Base-by-base conservation (phyloP, 768 basidiomycete species). In the Lentinula lateritia region DNA sequence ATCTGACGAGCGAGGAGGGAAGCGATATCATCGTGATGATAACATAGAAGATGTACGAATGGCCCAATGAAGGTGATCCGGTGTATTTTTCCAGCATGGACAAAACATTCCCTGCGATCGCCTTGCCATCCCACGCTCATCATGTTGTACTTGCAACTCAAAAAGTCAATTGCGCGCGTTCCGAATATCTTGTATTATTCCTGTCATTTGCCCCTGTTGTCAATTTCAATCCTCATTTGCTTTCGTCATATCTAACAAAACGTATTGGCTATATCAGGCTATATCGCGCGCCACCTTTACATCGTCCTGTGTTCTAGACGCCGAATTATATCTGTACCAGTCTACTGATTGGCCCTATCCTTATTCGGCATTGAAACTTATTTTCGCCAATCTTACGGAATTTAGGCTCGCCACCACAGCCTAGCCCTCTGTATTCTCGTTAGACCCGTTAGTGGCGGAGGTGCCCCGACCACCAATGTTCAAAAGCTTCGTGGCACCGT, bases 11-110 rank as follows among this genome's bases (percentile, higher is more conserved):
- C 35, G 43, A 36, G 83, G 84, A 67, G 80, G 84, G 76, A 86
- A 86, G 76, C 81, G 85, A 62, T 82, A 84, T 69, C 85, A 84
- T 72, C 79, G 80, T 66, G 68, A 73, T 32, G 56, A 58, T 58
- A 45, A 58, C 42, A 45, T 45, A 63, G 76, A 78, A 69, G 77
- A 78, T 65, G 70, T 63, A 65, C 69, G 74, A 59, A 74, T 74
- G 72, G 73, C 72, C 15, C 63, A 45, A 52, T 57, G 54, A 58
- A 34, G 7, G 38, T 53, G 41, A 39, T 36, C 34, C 18, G 9
- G 15, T 36, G 20, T 32, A 23, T 52, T 8, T 28, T 35, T n/a
- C 13, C 10, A 0, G 28, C 4, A 5, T 35, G 4, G 2, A 32
- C 8, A 12, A 16, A 28, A 28, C 3, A 28, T 2, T 28, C 28